Percentiles rank a stretch among this genome's conserved stretches.
phyloP scores from a whole-genome alignment of 1,284 basidiomycete genomes.

The Malassezia sp. region DNA sequence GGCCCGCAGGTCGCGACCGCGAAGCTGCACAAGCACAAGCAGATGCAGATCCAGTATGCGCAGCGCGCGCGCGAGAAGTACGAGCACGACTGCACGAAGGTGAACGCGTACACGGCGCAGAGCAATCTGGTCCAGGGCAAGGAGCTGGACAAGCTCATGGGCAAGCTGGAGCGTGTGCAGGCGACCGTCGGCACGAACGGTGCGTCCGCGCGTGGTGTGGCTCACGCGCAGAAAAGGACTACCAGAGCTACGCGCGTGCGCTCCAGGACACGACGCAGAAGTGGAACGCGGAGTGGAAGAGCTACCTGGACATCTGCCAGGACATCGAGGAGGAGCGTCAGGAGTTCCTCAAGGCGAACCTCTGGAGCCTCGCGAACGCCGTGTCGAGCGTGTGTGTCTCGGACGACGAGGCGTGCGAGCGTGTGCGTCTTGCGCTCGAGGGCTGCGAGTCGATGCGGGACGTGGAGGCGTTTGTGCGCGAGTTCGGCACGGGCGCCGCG shows the following conservation, averaged over 20 bases:
- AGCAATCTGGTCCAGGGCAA: slow-evolving; percentile 81
- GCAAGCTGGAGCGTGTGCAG: slow-evolving; percentile 77
- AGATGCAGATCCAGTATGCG: slow-evolving; percentile 41
- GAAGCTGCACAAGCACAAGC: slow-evolving; percentile 43
- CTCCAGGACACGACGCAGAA: slow-evolving; percentile 68
- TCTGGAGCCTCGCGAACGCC: slow-evolving; percentile 92
- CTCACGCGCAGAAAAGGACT: slow-evolving; percentile 53
- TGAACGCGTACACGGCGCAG: slow-evolving; percentile 92
- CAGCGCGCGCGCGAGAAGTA: slow-evolving; percentile 74
- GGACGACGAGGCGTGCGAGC: slow-evolving; percentile 62
- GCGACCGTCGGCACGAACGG: slow-evolving; percentile 75
- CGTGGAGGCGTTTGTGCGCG: slow-evolving; percentile 36
- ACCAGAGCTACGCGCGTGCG: slow-evolving; percentile 70
- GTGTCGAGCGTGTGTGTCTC: slow-evolving; percentile 88
- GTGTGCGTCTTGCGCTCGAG: slow-evolving; percentile 40
- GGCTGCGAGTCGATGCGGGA: slow-evolving; percentile 37
- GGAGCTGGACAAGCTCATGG: slow-evolving; percentile 78
- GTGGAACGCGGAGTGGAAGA: slow-evolving; percentile 90
- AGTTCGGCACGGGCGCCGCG: slow-evolving; percentile 35
- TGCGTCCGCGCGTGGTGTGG: too few species aligned
- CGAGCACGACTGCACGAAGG: slow-evolving; percentile 80
- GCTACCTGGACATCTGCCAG: slow-evolving; percentile 59
- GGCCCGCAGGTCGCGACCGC: slow-evolving; percentile 24
- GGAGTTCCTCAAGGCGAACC: slow-evolving; percentile 83
- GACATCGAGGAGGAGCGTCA: slow-evolving; percentile 88